These are phyloP conservation scores for Lotus japonicus DNA, from an alignment of 306 rosid species.

Conservation along the genomic window DNA sequence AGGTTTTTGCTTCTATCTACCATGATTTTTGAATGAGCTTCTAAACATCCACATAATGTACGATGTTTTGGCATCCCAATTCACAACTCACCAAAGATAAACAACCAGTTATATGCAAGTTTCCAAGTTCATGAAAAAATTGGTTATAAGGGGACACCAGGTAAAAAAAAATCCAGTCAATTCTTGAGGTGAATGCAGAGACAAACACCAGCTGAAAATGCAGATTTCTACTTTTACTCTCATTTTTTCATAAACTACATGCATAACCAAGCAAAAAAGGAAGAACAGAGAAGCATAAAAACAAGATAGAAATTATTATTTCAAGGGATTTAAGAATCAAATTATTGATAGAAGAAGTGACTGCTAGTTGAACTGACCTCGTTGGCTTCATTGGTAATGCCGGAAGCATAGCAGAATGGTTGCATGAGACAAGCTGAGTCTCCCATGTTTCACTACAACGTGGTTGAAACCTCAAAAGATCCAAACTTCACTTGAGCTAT, in stretches of 20 bases:
- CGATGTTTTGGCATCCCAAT: background rate
- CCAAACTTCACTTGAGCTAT: conserved; percentile 24
- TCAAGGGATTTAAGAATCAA: background rate
- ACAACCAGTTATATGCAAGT: background rate
- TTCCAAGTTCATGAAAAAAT: background rate
- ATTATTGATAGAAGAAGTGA: background rate
- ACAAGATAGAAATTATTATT: background rate
- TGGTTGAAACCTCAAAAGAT: conserved; percentile 28
- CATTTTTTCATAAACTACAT: background rate
- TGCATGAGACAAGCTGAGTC: conserved; percentile 91
- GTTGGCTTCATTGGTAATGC: conserved; percentile 60
- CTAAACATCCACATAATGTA: too few species aligned
- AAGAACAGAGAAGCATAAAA: background rate
- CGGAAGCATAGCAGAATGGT: conserved; percentile 82
- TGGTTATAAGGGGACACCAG: background rate
- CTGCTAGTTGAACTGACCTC: conserved; percentile 51
- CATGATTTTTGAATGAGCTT: too few species aligned
- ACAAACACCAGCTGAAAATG: background rate
- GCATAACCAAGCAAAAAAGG: background rate
- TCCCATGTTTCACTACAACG: conserved; percentile 47
- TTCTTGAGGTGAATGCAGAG: background rate
- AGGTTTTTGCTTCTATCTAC: too few species aligned
- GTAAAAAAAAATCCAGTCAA: background rate
- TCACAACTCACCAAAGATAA: background rate
- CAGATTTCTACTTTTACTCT: background rate